Evolutionary conservation across 169 alveolate species (phyloP).

Genomic region (Plasmodium sp.): DNA sequence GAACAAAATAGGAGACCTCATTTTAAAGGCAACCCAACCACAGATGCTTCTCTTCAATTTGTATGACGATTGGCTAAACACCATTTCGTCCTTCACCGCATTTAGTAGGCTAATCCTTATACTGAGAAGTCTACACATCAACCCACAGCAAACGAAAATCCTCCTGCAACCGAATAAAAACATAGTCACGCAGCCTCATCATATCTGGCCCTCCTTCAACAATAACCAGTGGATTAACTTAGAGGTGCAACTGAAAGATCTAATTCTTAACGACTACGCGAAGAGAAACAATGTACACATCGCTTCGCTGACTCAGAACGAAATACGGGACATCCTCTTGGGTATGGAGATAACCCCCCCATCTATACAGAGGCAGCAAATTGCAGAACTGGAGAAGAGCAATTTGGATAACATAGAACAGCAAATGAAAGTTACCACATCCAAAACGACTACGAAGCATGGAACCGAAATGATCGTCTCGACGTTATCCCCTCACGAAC

Average conservation of each 20-base stretch:
- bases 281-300: conserved; percentile 99
- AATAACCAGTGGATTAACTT: conserved; percentile 99
- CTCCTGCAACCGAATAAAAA: conserved; percentile 97
- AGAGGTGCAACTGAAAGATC: conserved; percentile 98
- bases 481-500: conserved; percentile 98
- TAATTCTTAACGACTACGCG: conserved; percentile 99
- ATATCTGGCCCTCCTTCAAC: conserved; percentile 99
- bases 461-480: conserved; percentile 98
- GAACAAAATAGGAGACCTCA: conserved; percentile 99
- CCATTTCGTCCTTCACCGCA: conserved; percentile 98
- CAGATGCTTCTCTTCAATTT: conserved; percentile 98
- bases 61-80: conserved; percentile 99
- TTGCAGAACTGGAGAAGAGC: conserved; percentile 91
- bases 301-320: conserved; percentile 98
- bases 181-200: conserved; percentile 99
- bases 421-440: conserved; percentile 91
- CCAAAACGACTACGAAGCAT: conserved; percentile 97
- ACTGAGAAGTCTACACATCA: conserved; percentile 98
- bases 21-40: conserved; percentile 99
- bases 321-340: conserved; percentile 98
- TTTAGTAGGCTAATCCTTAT: conserved; percentile 97
- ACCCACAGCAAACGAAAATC: conserved; percentile 98
- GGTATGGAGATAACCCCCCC: conserved; percentile 99
- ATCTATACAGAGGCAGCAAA: conserved; percentile 95
- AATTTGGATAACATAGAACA: conserved; percentile 81